Evolutionary conservation across 2,329 filamentous ascomycete genomes (phyloP), one percentile per base, ranked within the genome.

Genomic region (Pseudogymnoascus sp.): DNA sequence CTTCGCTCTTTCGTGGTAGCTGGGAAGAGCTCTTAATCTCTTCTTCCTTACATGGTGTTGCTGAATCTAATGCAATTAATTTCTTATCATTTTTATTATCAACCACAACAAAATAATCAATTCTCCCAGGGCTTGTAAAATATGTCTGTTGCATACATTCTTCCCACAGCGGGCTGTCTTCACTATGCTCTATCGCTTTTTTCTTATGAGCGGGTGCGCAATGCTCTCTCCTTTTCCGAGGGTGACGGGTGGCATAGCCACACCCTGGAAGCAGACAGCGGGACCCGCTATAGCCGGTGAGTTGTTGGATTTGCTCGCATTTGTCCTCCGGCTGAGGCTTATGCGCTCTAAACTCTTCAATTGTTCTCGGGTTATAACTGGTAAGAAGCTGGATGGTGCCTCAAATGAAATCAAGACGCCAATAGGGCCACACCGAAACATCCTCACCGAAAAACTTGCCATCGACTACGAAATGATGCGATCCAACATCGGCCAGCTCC

Each of bases 71-170:
- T 9, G 7, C 13, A 2, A 3, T 31, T 21, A 31, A 31, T 7
- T 17, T n/a, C 9, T 31, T 4, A 37, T 15, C 37, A 3, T 42
- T 23, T 29, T 61, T 35, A 17, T 64, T 53, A 17, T 19, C 23
- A 15, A 53, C 10, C 5, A 64, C 23, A 33, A 64, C 59, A 61
- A 64, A 64, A 31, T 64, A 64, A 61, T 64, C 37, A 53, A 64
- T 64, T 2, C 35, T 26, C 23, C 23, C 23, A 26, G 23, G 23
- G 23, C 23, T 26, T 26, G 23, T 26, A 38, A n/a, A n/a, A n/a
- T n/a, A n/a, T n/a, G n/a, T n/a, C n/a, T n/a, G n/a, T n/a, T n/a
- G n/a, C n/a, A 7, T 29, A 29, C 29, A 29, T 6, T 29, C 5
- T 29, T 29, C 7, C 29, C 6, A 29, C 29, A 5, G 29, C 29